A percentile compares a stretch with the other conserved stretches of the same genome.
These are phyloP conservation scores for Dictyostelium citrinum DNA, from an alignment of 78 protist genomes.

Conservation along the genomic window DNA sequence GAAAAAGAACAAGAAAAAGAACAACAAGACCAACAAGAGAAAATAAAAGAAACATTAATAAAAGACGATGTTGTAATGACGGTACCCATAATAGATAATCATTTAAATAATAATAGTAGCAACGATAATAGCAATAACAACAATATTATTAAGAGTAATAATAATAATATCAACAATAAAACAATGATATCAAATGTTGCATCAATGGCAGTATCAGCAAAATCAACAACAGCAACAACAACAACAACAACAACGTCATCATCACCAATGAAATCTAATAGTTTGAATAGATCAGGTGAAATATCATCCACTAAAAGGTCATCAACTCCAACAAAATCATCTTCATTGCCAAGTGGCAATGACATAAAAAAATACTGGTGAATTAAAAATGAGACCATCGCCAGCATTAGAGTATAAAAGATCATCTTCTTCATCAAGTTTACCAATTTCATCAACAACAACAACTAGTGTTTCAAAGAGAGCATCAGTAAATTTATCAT, in stretches of 20 bases:
- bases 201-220: not conserved
- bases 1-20: not conserved
- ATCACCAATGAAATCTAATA: not conserved
- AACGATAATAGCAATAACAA: not conserved
- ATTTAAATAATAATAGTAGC: not conserved
- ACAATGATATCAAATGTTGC: not conserved
- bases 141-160: not conserved
- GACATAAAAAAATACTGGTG: constrained; percentile 4
- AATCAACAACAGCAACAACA: not conserved
- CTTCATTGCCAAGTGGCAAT: not conserved
- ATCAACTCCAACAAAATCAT: not conserved
- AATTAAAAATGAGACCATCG: not conserved
- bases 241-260: not conserved
- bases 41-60: not conserved
- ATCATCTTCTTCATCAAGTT: constrained; percentile 14
- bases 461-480: not conserved
- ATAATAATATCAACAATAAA: not conserved
- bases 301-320: not conserved
- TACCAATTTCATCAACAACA: constrained; percentile 1
- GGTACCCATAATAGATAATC: not conserved
- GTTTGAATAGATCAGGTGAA: not conserved
- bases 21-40: not conserved
- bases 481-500: not conserved
- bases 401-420: not conserved
- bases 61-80: constrained; percentile 4